phyloP scores from a whole-genome alignment of 1,139 yeast species.

The Pichia kudriavzevii region DNA sequence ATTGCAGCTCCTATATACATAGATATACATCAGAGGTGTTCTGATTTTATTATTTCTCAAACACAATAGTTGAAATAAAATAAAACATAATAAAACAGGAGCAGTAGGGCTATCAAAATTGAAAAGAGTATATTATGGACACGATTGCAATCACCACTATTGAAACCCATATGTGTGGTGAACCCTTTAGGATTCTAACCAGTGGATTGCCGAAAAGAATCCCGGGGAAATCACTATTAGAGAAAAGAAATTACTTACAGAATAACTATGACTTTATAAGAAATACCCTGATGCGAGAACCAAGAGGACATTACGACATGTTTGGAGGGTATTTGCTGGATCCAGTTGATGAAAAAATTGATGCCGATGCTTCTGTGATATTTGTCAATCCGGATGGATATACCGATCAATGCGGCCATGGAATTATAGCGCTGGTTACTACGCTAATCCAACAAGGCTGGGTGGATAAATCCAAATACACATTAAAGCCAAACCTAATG shows the following conservation, averaged over 20 bases:
- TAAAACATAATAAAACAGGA: too few species aligned
- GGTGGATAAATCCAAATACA: conserved; percentile 17
- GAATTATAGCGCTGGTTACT: conserved; percentile 21
- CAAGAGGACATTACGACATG: conserved; percentile 26
- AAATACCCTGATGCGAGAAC: conserved; percentile 22
- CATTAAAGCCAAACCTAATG: conserved; percentile 19
- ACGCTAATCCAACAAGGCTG: conserved; percentile 17
- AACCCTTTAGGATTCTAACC: conserved; percentile 21
- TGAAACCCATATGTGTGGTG: conserved; percentile 26
- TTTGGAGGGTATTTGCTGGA: conserved; percentile 23
- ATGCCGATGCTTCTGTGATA: conserved; percentile 22
- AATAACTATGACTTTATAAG: conserved; percentile 21
- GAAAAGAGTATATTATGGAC: conserved; percentile 2
- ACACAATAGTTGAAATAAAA: too few species aligned
- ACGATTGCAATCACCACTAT: conserved; percentile 19
- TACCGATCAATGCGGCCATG: conserved; percentile 26
- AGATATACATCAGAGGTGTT: too few species aligned
- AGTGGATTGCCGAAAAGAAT: conserved; percentile 21
- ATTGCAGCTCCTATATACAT: too few species aligned
- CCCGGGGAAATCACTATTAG: conserved; percentile 21
- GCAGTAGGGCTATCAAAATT: too few species aligned
- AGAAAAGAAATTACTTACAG: conserved; percentile 18
- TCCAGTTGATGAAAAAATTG: conserved; percentile 12
- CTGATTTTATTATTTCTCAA: too few species aligned
- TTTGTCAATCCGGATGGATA: conserved; percentile 24